phyloP scores from a whole-genome alignment of 2,329 filamentous ascomycete genomes.

The Fonsecaea pedrosoi region DNA sequence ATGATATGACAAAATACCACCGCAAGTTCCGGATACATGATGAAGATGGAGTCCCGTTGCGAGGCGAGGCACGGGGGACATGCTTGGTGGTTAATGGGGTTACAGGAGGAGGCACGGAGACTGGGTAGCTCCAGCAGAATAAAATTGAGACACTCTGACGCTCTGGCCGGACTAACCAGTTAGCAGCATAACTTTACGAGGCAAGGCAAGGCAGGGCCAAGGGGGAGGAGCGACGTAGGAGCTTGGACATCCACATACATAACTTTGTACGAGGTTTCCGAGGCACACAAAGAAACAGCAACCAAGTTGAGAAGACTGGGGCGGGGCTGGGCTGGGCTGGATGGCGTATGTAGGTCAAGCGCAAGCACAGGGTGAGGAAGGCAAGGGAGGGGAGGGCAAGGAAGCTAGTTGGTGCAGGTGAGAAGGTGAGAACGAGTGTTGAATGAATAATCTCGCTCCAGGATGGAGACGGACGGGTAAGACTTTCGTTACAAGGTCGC shows the following conservation, averaged over 20 bases:
- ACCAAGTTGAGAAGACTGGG: too few species aligned
- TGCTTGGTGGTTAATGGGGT: not conserved
- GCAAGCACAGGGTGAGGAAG: not conserved
- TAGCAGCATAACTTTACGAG: not conserved
- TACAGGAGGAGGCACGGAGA: not conserved
- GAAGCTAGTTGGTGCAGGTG: not conserved
- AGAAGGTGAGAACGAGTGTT: not conserved
- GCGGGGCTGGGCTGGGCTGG: not conserved
- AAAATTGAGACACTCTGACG: not conserved
- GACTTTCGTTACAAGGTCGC: not conserved
- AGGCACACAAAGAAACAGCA: not conserved
- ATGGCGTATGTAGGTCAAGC: not conserved
- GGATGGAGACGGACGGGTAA: not conserved
- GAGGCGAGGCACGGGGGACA: conserved; percentile 1
- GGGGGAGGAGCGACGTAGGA: not conserved
- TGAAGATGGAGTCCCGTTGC: not conserved
- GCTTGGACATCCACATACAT: not conserved
- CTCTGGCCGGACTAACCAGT: not conserved
- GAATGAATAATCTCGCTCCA: conserved; percentile 3
- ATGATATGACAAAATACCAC: not conserved
- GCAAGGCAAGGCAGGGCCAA: not conserved
- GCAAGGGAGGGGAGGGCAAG: conserved; percentile 3
- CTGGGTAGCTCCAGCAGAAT: not conserved
- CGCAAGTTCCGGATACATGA: not conserved
- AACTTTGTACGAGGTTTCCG: not conserved